Evolutionary conservation across 306 rosid species (phyloP), one percentile per base, ranked within the genome.

Genomic region (Dryas drummondii): DNA sequence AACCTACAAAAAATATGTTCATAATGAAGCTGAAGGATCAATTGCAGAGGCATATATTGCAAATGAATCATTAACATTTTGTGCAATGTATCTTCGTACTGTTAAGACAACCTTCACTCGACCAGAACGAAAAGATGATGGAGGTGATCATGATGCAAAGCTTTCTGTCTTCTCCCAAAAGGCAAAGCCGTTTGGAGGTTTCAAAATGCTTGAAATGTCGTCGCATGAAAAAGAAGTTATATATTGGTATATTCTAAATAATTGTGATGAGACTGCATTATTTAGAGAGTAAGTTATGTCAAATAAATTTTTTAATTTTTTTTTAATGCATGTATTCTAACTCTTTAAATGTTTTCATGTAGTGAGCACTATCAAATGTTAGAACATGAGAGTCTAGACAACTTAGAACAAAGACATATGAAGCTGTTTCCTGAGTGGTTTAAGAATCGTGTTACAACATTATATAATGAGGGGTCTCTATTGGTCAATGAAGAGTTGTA

Each of bases 231-330:
- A 11, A 5, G 46, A 32, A 10, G 3, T 5, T 2, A 22, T 15
- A 7, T 51, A 76, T 41, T 66, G 73, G 57, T 66, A 66, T 45
- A 54, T 55, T 7, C 16, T 54, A 13, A 55, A 66, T 7, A 66
- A 76, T 42, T 66, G 75, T 2, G 42, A 11, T 0, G 46, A 69
- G 16, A 41, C 68, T 3, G 26, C 59, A 46, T 1, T 4, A 13
- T 59, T 57, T 13, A 40, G 4, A 0, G 22, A 45, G 75, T 69
- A 69, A 7, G 70, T 77, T 4, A 6, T 56, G 4, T 5, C 11
- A 53, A 53, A 14, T 53, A 6, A 4, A 19, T 6, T 9, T 17
- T 47, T 5, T 47, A 1, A n/a, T 46, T 0, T 22, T 16, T 32
- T 46, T 19, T 68, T 14, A 14, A 4, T 6, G 6, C 12, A 9